Evolutionary conservation across 2,329 filamentous ascomycete genomes (phyloP).

Genomic region (Gremmenia infestans): DNA sequence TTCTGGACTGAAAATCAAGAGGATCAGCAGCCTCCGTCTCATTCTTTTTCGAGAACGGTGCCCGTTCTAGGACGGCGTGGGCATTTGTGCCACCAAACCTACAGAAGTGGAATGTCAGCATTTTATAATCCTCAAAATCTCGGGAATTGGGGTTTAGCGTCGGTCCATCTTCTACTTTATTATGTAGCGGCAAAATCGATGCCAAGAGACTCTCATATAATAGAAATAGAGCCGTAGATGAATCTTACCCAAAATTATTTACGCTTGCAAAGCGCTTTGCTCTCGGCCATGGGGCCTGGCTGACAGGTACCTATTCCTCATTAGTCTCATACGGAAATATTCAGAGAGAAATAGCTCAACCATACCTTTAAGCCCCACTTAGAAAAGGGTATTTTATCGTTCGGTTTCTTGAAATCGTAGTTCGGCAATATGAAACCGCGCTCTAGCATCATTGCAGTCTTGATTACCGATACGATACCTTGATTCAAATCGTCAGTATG

Average conservation of each 20-base stretch:
- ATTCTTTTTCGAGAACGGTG: slow-evolving; percentile 26
- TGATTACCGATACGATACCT: slow-evolving; percentile 27
- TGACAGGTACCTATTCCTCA: slow-evolving; percentile 24
- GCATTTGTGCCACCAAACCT: slow-evolving; percentile 31
- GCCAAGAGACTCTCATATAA: slow-evolving; percentile 1
- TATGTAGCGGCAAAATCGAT: background rate
- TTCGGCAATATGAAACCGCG: slow-evolving; percentile 27
- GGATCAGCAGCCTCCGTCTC: slow-evolving; percentile 12
- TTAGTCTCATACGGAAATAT: slow-evolving; percentile 5
- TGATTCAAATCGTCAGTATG: background rate
- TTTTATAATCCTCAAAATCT: background rate
- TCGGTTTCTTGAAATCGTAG: slow-evolving; percentile 34
- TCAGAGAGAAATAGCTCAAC: background rate
- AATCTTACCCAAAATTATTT: slow-evolving; percentile 33
- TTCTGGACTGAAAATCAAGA: slow-evolving; percentile 26
- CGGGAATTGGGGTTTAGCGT: background rate
- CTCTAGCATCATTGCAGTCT: slow-evolving; percentile 28
- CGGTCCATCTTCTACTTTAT: too few species aligned
- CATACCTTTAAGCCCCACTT: slow-evolving; percentile 36
- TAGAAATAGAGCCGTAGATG: background rate
- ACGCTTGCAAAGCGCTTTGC: slow-evolving; percentile 44
- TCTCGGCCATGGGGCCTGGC: slow-evolving; percentile 25
- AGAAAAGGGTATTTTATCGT: slow-evolving; percentile 34
- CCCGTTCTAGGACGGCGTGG: slow-evolving; percentile 35
- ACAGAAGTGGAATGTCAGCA: background rate